A percentile compares a stretch with the other conserved stretches of the same genome.
These are phyloP conservation scores for Syzygium oleosum DNA, from an alignment of 345 rosid species.

Conservation along the genomic window DNA sequence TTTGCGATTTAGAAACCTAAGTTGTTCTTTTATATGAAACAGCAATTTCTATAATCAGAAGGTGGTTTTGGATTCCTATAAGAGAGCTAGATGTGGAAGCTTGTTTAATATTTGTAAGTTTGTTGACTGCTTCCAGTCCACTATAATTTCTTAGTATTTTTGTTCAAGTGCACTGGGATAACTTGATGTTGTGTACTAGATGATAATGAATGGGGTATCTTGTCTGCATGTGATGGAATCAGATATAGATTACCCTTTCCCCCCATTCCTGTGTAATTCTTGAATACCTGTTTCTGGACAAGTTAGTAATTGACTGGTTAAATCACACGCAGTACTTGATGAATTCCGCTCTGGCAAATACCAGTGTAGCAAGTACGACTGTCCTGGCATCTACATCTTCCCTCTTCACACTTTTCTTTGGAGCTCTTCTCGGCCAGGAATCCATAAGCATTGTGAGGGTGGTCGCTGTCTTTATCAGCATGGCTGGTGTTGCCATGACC, in stretches of 20 bases:
- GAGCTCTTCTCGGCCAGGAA: constrained; percentile 56
- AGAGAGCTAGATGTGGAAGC: background rate
- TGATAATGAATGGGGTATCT: background rate
- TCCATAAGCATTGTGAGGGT: constrained; percentile 35
- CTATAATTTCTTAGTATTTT: background rate
- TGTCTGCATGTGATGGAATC: background rate
- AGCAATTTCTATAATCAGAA: background rate
- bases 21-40: background rate
- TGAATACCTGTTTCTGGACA: background rate
- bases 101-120: background rate
- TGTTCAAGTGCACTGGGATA: background rate
- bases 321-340: constrained; percentile 36
- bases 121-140: background rate
- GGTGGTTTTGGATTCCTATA: background rate
- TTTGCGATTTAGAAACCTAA: background rate
- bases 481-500: constrained; percentile 69
- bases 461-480: constrained; percentile 53
- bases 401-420: constrained; percentile 58
- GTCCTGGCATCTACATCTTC: constrained; percentile 60
- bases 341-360: constrained; percentile 54
- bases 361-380: constrained; percentile 66
- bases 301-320: background rate
- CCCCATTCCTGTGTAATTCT: background rate
- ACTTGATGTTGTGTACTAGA: background rate
- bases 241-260: background rate